A percentile compares a stretch with the other conserved stretches of the same genome.
Evolutionary conservation across 441 rosid species (phyloP).

Genomic region (Raphanus hybrid): DNA sequence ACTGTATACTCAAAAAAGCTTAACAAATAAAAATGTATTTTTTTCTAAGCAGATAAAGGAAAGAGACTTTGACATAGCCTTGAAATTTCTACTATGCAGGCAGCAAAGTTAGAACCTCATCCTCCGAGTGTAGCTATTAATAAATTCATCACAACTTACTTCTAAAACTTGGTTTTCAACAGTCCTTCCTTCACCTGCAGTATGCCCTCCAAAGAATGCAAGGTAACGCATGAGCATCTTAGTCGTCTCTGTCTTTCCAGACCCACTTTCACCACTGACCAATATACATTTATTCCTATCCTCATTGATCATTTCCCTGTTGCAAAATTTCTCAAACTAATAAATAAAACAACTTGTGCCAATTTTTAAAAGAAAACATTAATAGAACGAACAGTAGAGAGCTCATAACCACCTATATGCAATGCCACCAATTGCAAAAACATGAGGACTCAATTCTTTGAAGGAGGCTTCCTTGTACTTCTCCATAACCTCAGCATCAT

Average conservation of each 20-base stretch:
- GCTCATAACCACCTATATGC: slow-evolving; percentile 67
- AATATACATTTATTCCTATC: slow-evolving; percentile 81
- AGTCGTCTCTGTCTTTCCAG: slow-evolving; percentile 97
- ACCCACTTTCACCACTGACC: slow-evolving; percentile 97
- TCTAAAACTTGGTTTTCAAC: slow-evolving; percentile 90
- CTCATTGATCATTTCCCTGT: slow-evolving; percentile 84
- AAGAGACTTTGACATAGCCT: slow-evolving; percentile 10
- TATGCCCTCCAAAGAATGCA: slow-evolving; percentile 81
- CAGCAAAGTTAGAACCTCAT: not conserved
- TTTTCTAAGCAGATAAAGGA: slow-evolving; percentile 9
- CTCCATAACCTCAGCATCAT: slow-evolving; percentile 64
- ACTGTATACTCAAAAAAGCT: slow-evolving; percentile 16
- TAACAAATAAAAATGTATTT: not conserved
- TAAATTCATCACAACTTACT: slow-evolving; percentile 57
- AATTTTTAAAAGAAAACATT: slow-evolving; percentile 1
- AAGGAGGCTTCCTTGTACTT: slow-evolving; percentile 61
- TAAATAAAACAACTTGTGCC: slow-evolving; percentile 16
- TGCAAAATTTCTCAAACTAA: slow-evolving; percentile 34
- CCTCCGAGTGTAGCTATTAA: slow-evolving; percentile 15
- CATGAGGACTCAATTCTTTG: slow-evolving; percentile 75
- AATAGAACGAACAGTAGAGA: not conserved
- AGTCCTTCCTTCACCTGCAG: slow-evolving; percentile 67
- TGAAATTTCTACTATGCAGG: not conserved
- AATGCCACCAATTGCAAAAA: slow-evolving; percentile 82
- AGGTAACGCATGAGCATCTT: slow-evolving; percentile 95